Evolutionary conservation across 2,329 filamentous ascomycete species (phyloP), one percentile per base, ranked within the genome.

Genomic region (Cercospora canescens): DNA sequence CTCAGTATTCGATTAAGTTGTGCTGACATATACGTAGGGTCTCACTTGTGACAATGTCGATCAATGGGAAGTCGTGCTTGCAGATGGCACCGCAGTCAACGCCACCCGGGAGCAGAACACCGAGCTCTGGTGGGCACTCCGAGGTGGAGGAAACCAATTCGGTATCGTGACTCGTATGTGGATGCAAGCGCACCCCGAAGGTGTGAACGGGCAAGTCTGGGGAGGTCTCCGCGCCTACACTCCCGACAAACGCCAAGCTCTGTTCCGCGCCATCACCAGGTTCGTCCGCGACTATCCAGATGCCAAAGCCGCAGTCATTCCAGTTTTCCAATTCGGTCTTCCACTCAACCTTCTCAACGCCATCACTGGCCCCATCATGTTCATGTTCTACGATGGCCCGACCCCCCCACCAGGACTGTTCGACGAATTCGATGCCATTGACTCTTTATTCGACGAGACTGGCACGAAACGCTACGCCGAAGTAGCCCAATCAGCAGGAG

Each of bases 61-160:
- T 45, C 63, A 65, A 30, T 69, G 60, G 41, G 63, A 71, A 88
- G 77, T 87, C 45, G 85, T 88, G 3, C 78, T 87, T 1, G 81
- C 83, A 21, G 80, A 83, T 67, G 82, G 84, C 12, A 75, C 77
- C 7, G 79, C 86, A 52, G 76, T 84, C 57, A 81, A 80, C 9
- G 85, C 81, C 3, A 83, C 80, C n/a, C 70, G 72, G 7, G 72
- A 71, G 1, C 73, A 75, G 4, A 74, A 87, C 65, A 68, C 80
- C 0, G 85, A 87, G 60, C 77, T 88, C 14, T 87, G 79, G 74
- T 78, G 77, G 66, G 83, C 82, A 0, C 80, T 88, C 5, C 83
- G 83, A 64, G 86, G 85, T 9, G 70, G 69, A 18, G 85, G 83
- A n/a, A 86, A 83, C 75, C 86, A 86, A 73, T 72, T 69, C 58